Evolutionary conservation across 257 asterid genomes (phyloP), one percentile per base, ranked within the genome.

Genomic region (Jasminum sambac): DNA sequence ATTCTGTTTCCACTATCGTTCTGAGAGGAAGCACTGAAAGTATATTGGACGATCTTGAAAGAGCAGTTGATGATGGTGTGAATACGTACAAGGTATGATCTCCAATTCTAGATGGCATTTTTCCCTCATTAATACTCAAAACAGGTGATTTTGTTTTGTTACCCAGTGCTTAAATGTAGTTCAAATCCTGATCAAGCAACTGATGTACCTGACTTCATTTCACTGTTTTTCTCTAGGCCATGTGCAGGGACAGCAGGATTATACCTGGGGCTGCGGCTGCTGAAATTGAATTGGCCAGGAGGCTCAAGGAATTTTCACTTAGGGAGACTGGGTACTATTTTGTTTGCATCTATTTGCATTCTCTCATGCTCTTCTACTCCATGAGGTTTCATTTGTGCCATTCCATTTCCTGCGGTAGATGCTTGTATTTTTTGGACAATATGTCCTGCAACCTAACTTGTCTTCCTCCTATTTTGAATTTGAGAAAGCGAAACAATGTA

Each of bases 211-310:
- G 37, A 42, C 34, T 74, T 68, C 48, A 4, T 40, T 67, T 40
- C 74, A 70, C 66, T 60, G 23, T 67, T 75, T 39, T 63, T 43
- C 68, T 21, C 71, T 89, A 92, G 98, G 99, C 99, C 63, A 90
- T 90, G 96, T 92, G 99, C 92, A 83, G 96, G 83, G 98, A 92
- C 77, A 92, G 98, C 77, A 88, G 99, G 76, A 86, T 74, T 17
- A 78, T 92, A 64, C 98, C 98, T 72, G 99, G 97, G 67, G 99
- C 96, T 71, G 98, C 99, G n/a, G 99, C 99, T 72, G 85, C 97
- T 70, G 99, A 92, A 86, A 90, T 95, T 60, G 98, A 95, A 74
- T 76, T 95, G 73, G 97, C 98, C 57, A 85, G 78, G 77, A 90
- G 90, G 72, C 86, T 95, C 84, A 92, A 95, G 83, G 98, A 92